Conservation (phyloP, 306 rosid species). For the Cyamopsis tetragonoloba region DNA sequence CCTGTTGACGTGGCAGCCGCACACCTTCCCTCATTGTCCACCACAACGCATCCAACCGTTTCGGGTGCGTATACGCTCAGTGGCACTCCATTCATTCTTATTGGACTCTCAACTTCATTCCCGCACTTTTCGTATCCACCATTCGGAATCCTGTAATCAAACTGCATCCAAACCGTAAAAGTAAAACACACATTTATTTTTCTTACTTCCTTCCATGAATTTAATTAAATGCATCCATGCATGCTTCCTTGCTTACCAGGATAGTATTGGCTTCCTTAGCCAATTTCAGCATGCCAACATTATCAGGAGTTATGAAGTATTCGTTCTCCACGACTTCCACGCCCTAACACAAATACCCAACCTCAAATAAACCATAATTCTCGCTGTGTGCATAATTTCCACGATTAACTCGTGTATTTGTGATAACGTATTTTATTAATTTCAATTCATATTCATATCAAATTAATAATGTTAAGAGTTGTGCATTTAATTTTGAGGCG, state of each 20-base stretch:
- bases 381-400: no score
- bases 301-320: conserved; percentile 82
- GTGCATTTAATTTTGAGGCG: no score
- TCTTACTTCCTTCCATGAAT: no score
- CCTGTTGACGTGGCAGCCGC: conserved; percentile 94
- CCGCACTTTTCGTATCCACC: conserved; percentile 50
- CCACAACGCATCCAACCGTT: conserved; percentile 96
- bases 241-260: conserved; percentile 57
- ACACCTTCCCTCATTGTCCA: conserved; percentile 63
- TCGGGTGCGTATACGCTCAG: conserved; percentile 83
- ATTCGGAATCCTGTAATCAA: conserved; percentile 69
- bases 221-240: no score
- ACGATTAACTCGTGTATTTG: no score
- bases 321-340: conserved; percentile 68
- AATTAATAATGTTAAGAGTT: no score
- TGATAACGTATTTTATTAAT: no score
- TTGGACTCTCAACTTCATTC: conserved; percentile 46
- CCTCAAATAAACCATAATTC: no score
- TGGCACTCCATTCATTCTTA: conserved; percentile 82
- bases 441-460: no score
- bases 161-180: no score
- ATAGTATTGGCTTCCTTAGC: conserved; percentile 93
- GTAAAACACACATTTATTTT: no score
- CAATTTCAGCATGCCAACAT: conserved; percentile 74
- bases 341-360: conserved; percentile 44